Percentiles rank a stretch among this genome's conserved stretches.
phyloP scores from a whole-genome alignment of 495 filamentous ascomycete species.

The Glarea lozoyensis region DNA sequence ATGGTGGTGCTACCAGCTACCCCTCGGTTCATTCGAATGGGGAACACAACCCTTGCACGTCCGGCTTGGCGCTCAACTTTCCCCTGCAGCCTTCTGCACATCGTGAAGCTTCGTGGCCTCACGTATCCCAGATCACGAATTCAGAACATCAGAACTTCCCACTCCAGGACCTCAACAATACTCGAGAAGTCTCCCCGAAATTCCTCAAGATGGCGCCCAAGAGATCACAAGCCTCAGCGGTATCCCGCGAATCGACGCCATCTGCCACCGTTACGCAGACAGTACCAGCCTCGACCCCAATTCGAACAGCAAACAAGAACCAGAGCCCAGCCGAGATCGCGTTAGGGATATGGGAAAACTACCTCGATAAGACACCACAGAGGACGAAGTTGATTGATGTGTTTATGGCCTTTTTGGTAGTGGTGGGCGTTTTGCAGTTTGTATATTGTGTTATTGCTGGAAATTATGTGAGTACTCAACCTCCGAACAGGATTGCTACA shows the following conservation, averaged over 20 bases:
- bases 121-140: not conserved
- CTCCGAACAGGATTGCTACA: too few relatives aligned
- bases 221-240: slow-evolving; percentile 14
- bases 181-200: not conserved
- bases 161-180: not conserved
- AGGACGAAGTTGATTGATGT: slow-evolving; percentile 85
- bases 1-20: not conserved
- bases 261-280: slow-evolving; percentile 15
- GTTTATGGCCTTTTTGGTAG: slow-evolving; percentile 85
- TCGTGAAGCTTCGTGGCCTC: slow-evolving; percentile 14
- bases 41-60: not conserved
- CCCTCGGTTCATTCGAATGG: not conserved
- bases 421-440: slow-evolving; percentile 84
- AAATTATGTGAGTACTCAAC: slow-evolving; percentile 68
- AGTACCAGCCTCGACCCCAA: slow-evolving; percentile 7
- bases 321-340: slow-evolving; percentile 32
- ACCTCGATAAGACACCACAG: slow-evolving; percentile 71
- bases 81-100: not conserved
- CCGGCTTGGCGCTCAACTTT: not conserved
- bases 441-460: slow-evolving; percentile 85
- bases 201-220: slow-evolving; percentile 29
- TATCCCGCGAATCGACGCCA: slow-evolving; percentile 16
- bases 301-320: slow-evolving; percentile 11
- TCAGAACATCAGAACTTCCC: not conserved
- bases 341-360: slow-evolving; percentile 59